Percentiles rank a stretch among this genome's conserved stretches.
phyloP scores from a whole-genome alignment of 108 stramenopile species.

The Pseudonitzschia multistriata region DNA sequence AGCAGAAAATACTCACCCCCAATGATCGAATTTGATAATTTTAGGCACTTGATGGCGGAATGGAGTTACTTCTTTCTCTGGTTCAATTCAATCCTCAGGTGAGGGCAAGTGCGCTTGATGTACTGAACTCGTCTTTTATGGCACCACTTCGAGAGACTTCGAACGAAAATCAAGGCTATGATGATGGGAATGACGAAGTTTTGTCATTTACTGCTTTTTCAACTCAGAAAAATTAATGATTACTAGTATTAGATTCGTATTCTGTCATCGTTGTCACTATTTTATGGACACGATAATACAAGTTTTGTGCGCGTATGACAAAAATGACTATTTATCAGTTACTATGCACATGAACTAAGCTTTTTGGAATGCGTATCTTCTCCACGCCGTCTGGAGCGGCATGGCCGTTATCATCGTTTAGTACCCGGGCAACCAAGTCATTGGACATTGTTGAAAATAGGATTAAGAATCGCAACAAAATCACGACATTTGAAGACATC shows the following conservation, averaged over 20 bases:
- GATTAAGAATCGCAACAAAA: neutral
- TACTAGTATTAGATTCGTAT: neutral
- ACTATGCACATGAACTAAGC: no score
- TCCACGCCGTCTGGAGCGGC: no score
- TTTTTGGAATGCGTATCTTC: neutral
- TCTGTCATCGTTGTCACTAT: no score
- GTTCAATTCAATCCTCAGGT: conserved; percentile 68
- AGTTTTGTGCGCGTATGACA: neutral
- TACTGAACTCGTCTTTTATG: conserved; percentile 80
- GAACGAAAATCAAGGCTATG: conserved; percentile 15
- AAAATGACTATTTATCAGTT: no score
- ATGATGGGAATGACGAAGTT: conserved; percentile 29
- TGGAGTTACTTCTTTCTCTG: conserved; percentile 71
- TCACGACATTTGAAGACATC: conserved; percentile 47
- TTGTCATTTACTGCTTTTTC: conserved; percentile 38
- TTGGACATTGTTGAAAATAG: neutral
- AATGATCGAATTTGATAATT: neutral
- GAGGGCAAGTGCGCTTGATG: conserved; percentile 67
- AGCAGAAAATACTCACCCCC: neutral
- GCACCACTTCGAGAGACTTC: conserved; percentile 52
- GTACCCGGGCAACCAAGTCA: no score
- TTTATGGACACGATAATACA: neutral
- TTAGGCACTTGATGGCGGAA: conserved; percentile 72
- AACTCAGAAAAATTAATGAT: conserved; percentile 17
- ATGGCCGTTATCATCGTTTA: no score